A percentile compares a stretch with the other conserved stretches of the same genome.
Evolutionary conservation across 2,329 filamentous ascomycete genomes (phyloP).

Genomic region (Sclerotinia trifoliorum): DNA sequence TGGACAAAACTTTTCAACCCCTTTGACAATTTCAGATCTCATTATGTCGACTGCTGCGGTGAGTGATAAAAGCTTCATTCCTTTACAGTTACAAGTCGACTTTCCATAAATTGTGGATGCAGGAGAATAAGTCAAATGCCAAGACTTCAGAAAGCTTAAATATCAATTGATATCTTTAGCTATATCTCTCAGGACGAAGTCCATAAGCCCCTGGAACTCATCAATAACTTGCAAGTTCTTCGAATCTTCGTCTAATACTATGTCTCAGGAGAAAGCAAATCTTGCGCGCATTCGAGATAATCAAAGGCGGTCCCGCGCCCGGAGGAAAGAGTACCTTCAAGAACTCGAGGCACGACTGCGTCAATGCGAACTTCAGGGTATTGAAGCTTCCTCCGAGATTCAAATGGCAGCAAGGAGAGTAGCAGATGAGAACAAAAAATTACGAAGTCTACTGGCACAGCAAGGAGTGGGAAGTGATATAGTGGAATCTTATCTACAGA

Average conservation of each 20-base stretch:
- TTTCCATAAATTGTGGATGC: not conserved
- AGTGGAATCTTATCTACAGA: slow-evolving; percentile 43
- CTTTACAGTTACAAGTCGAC: not conserved
- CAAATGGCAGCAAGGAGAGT: slow-evolving; percentile 68
- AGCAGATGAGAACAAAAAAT: slow-evolving; percentile 64
- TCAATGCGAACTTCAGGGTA: slow-evolving; percentile 61
- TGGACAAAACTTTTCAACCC: not conserved
- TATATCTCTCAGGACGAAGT: not conserved
- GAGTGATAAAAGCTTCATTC: not conserved
- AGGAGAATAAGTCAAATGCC: not conserved
- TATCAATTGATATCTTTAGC: not conserved
- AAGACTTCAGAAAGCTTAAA: slow-evolving; percentile 1
- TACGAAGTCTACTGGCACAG: slow-evolving; percentile 58
- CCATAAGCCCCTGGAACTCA: not conserved
- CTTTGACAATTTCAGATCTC: not conserved
- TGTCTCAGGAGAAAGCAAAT: slow-evolving; percentile 38
- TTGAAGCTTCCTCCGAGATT: slow-evolving; percentile 69
- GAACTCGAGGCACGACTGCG: slow-evolving; percentile 66
- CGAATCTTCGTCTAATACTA: not conserved
- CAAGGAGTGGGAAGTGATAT: slow-evolving; percentile 58
- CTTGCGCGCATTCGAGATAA: slow-evolving; percentile 69
- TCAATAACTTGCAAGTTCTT: not conserved
- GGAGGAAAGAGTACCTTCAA: slow-evolving; percentile 70
- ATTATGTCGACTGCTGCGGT: slow-evolving; percentile 15
- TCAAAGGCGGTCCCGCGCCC: slow-evolving; percentile 71